Conservation (phyloP, 176 grass and related monocot genomes). For the Bromus sterilis region DNA sequence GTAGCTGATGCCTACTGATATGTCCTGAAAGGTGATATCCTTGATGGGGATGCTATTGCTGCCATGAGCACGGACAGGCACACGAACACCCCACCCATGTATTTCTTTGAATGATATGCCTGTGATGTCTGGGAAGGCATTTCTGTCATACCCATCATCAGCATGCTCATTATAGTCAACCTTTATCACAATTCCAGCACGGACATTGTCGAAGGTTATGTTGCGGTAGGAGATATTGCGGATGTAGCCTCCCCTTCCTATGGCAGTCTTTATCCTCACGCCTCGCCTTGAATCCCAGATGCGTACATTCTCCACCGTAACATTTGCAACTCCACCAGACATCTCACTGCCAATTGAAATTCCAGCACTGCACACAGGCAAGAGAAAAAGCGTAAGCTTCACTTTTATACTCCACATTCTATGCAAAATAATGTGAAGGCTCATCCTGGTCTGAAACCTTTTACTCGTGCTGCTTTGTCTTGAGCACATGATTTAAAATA, state of each 20-base stretch:
- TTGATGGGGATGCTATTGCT: slow-evolving; percentile 74
- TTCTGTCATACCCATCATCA: slow-evolving; percentile 61
- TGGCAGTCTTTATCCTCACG: slow-evolving; percentile 77
- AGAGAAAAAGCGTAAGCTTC: not conserved
- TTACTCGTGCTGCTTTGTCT: not conserved
- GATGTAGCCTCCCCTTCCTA: slow-evolving; percentile 72
- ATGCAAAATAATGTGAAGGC: not conserved
- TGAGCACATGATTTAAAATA: not conserved
- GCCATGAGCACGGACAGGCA: slow-evolving; percentile 82
- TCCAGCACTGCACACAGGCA: slow-evolving; percentile 59
- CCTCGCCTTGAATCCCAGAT: slow-evolving; percentile 79
- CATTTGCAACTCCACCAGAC: slow-evolving; percentile 83
- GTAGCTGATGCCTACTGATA: slow-evolving; percentile 82
- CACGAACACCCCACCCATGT: slow-evolving; percentile 67
- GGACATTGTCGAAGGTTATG: slow-evolving; percentile 65
- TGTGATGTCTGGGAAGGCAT: slow-evolving; percentile 44
- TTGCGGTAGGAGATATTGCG: slow-evolving; percentile 62
- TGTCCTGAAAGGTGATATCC: slow-evolving; percentile 58
- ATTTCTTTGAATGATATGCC: slow-evolving; percentile 71
- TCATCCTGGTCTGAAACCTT: not conserved
- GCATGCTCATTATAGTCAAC: slow-evolving; percentile 91
- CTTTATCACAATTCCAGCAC: slow-evolving; percentile 63
- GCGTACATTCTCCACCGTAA: slow-evolving; percentile 57
- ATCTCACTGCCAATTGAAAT: slow-evolving; percentile 97
- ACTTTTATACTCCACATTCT: not conserved